phyloP scores from a whole-genome alignment of 805 yeast genomes.

The Metschnikowia aberdeeniae region DNA sequence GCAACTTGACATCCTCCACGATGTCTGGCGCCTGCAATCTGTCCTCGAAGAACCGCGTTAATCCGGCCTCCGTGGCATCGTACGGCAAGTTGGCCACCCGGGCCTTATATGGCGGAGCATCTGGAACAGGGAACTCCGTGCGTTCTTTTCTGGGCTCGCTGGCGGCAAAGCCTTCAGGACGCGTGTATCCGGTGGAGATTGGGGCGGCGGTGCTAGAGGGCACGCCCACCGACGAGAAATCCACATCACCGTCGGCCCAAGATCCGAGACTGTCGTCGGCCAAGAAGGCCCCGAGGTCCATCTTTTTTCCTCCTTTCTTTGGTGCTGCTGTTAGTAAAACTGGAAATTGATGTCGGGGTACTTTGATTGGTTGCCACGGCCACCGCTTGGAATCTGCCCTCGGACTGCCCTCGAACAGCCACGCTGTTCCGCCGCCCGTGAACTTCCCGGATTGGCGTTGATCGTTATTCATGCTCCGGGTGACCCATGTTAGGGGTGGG shows the following conservation, averaged over 20 bases:
- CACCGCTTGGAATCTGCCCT: too few relatives aligned
- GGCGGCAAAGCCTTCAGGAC: slow-evolving; percentile 9
- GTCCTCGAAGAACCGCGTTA: slow-evolving; percentile 58
- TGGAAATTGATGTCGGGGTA: too few relatives aligned
- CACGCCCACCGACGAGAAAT: slow-evolving; percentile 59
- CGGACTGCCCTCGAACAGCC: too few relatives aligned
- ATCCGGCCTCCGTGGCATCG: slow-evolving; percentile 65
- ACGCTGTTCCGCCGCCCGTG: too few relatives aligned
- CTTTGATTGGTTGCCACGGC: too few relatives aligned
- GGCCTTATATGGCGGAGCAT: slow-evolving; percentile 89
- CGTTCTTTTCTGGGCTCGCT: slow-evolving; percentile 40
- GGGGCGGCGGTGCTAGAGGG: slow-evolving; percentile 27
- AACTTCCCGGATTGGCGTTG: too few relatives aligned
- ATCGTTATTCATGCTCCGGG: too few relatives aligned
- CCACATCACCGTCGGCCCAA: slow-evolving; percentile 85
- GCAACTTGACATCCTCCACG: slow-evolving; percentile 64
- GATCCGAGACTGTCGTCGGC: slow-evolving; percentile 70
- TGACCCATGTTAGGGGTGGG: background rate
- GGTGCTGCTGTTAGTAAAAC: slow-evolving; percentile 28
- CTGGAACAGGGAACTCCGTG: slow-evolving; percentile 82
- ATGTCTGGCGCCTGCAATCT: slow-evolving; percentile 48
- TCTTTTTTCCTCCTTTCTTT: slow-evolving; percentile 56
- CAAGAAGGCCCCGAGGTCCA: slow-evolving; percentile 85
- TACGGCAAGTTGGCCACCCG: slow-evolving; percentile 81
- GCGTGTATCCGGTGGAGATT: slow-evolving; percentile 5